Evolutionary conservation across 2,329 filamentous ascomycete species (phyloP).

Genomic region (Daldinia eschscholtzii): DNA sequence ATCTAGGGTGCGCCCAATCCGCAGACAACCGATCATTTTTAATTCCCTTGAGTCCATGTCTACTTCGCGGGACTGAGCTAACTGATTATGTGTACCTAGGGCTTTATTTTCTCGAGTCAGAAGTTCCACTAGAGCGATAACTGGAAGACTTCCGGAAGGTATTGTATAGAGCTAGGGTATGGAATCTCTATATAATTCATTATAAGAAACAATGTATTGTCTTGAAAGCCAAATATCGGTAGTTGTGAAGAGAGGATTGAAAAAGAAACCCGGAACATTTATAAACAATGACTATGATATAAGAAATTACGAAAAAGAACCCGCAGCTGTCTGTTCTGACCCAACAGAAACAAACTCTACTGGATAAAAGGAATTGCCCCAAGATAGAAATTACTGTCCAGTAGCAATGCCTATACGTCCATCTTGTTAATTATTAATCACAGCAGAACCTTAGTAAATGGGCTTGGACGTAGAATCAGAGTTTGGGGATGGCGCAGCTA

Average conservation of each 20-base stretch:
- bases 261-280: too few relatives aligned
- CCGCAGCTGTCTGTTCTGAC: neutral
- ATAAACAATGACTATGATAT: neutral
- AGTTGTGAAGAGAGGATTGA: too few relatives aligned
- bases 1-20: neutral
- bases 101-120: neutral
- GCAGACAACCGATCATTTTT: neutral
- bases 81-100: neutral
- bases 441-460: too few relatives aligned
- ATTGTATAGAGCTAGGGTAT: neutral
- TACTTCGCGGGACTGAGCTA: too few relatives aligned
- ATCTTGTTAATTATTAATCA: neutral
- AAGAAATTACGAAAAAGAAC: neutral
- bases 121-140: neutral
- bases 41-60: neutral
- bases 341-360: neutral
- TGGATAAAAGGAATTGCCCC: neutral
- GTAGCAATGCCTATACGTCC: neutral
- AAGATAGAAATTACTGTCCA: neutral
- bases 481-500: too few relatives aligned
- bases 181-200: neutral
- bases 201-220: neutral
- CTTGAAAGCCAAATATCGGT: neutral
- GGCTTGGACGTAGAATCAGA: too few relatives aligned
- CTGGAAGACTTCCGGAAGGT: neutral